Conservation (phyloP, 768 basidiomycete genomes). For the Naganishia friedmannii region DNA sequence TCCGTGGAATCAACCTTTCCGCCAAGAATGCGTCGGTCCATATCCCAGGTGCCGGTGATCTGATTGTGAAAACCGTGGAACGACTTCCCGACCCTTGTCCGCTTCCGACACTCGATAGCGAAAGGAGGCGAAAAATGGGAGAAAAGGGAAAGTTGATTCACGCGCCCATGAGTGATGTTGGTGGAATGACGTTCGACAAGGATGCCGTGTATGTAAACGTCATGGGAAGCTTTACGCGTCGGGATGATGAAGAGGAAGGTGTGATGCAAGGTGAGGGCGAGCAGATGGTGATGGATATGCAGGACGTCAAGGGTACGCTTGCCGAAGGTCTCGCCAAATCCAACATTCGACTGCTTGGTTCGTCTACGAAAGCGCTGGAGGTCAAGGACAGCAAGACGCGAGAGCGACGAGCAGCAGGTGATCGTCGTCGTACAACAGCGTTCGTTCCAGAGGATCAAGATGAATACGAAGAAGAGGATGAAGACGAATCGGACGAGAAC, state of each 20-base stretch:
- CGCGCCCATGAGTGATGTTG: constrained; percentile 98
- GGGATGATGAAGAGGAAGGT: constrained; percentile 58
- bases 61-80: constrained; percentile 70
- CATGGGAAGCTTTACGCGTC: constrained; percentile 84
- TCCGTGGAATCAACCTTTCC: constrained; percentile 65
- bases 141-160: constrained; percentile 93
- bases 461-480: constrained; percentile 48
- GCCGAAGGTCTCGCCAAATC: constrained; percentile 77
- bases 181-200: constrained; percentile 94
- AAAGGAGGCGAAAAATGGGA: constrained; percentile 81
- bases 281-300: constrained; percentile 94
- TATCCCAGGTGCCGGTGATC: constrained; percentile 90
- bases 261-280: constrained; percentile 88
- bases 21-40: constrained; percentile 66
- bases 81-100: constrained; percentile 92
- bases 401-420: constrained; percentile 51
- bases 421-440: constrained; percentile 33
- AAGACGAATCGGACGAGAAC: constrained; percentile 37
- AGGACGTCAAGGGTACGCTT: constrained; percentile 77
- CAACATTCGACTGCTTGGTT: constrained; percentile 76
- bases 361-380: constrained; percentile 68
- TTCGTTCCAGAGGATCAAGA: constrained; percentile 42
- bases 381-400: constrained; percentile 49
- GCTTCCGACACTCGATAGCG: constrained; percentile 81
- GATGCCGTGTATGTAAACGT: constrained; percentile 98